Evolutionary conservation across 164 flowering plant species (phyloP).

Genomic region (Santalum album): DNA sequence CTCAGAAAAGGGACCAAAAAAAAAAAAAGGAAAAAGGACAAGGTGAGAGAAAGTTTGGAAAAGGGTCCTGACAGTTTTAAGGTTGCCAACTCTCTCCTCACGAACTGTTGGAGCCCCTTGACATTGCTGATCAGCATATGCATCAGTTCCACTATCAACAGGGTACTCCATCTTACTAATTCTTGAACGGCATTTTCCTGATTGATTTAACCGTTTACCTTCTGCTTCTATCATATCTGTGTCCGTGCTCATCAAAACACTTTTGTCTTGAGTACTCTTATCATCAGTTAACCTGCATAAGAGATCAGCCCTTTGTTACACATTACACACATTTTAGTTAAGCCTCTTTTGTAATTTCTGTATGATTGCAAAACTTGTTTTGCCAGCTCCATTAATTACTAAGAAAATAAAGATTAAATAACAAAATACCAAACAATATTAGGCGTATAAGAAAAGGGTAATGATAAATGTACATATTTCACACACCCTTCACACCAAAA

Average conservation of each 20-base stretch:
- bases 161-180: conserved; percentile 40
- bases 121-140: conserved; percentile 61
- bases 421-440: too few species aligned
- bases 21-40: too few species aligned
- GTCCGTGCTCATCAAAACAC: conserved; percentile 26
- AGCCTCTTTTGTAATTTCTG: too few species aligned
- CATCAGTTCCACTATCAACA: conserved; percentile 54
- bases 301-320: too few species aligned
- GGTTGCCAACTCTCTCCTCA: conserved; percentile 87
- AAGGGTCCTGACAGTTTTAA: conserved; percentile 83
- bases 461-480: too few species aligned
- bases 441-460: too few species aligned
- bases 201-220: conserved; percentile 31
- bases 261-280: conserved; percentile 35
- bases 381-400: background rate
- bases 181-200: conserved; percentile 48
- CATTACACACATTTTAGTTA: too few species aligned
- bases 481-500: too few species aligned
- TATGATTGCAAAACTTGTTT: too few species aligned
- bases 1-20: too few species aligned
- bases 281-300: conserved; percentile 29
- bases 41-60: too few species aligned
- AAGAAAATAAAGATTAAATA: background rate
- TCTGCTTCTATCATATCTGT: conserved; percentile 43
- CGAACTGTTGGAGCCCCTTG: conserved; percentile 63